Percentiles rank a stretch among this genome's conserved stretches.
Evolutionary conservation across 1,284 basidiomycete genomes (phyloP).

Genomic region (Cutaneotrichosporon mucoides): DNA sequence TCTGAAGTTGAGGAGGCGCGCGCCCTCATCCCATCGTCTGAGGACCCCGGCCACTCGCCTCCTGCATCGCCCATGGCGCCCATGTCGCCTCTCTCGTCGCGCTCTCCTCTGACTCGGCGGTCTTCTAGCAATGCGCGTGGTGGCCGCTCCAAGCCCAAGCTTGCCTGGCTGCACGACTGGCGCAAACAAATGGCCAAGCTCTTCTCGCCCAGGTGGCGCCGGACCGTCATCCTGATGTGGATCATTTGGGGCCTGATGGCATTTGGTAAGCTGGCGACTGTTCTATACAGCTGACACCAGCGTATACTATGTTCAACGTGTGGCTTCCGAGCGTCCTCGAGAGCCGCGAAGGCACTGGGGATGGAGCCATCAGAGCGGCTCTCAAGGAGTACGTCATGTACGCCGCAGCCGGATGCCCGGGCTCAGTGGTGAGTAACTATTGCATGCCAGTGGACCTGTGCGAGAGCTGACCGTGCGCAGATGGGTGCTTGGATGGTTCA

Average conservation of each 20-base stretch:
- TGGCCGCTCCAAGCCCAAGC: not conserved
- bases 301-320: slow-evolving; percentile 95
- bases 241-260: slow-evolving; percentile 74
- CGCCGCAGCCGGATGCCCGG: slow-evolving; percentile 74
- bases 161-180: slow-evolving; percentile 52
- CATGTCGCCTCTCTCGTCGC: not conserved
- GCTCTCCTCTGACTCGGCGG: not conserved
- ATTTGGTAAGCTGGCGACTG: slow-evolving; percentile 57
- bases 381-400: slow-evolving; percentile 71
- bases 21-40: slow-evolving; percentile 6
- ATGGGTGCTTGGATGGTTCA: slow-evolving; percentile 88
- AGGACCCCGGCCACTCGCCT: slow-evolving; percentile 1
- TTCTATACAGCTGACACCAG: slow-evolving; percentile 47
- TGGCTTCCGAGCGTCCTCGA: slow-evolving; percentile 85
- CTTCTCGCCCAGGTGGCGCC: slow-evolving; percentile 72
- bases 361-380: slow-evolving; percentile 61
- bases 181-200: slow-evolving; percentile 68
- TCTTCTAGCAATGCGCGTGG: not conserved
- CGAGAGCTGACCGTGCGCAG: slow-evolving; percentile 48
- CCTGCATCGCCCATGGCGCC: slow-evolving; percentile 12
- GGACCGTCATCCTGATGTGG: slow-evolving; percentile 82
- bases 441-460: not conserved
- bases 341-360: slow-evolving; percentile 38
- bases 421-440: slow-evolving; percentile 63
- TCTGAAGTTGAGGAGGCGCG: slow-evolving; percentile 4